These are phyloP conservation scores for Alternaria sp. DNA, from an alignment of 2,329 filamentous ascomycete species.

Conservation along the genomic window DNA sequence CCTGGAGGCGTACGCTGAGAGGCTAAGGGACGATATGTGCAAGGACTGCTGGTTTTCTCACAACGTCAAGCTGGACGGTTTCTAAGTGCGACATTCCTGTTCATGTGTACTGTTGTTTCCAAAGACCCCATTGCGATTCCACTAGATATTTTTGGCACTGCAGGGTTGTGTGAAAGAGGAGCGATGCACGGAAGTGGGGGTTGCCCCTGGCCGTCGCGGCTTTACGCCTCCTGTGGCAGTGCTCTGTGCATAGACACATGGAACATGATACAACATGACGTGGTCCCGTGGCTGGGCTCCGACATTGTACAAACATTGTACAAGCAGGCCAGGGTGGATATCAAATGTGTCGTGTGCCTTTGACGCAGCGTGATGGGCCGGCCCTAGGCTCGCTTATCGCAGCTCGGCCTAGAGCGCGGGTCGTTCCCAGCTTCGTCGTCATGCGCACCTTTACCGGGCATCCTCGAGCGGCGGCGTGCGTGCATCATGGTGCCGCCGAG, in stretches of 20 bases:
- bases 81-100: background rate
- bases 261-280: conserved; percentile 32
- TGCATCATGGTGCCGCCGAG: conserved; percentile 21
- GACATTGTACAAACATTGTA: background rate
- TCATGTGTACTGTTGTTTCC: background rate
- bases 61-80: conserved; percentile 21
- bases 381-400: conserved; percentile 31
- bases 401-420: conserved; percentile 20
- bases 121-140: background rate
- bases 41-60: conserved; percentile 36
- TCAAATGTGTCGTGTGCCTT: conserved; percentile 31
- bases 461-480: conserved; percentile 20
- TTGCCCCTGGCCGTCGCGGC: background rate
- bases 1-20: conserved; percentile 27
- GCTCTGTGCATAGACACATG: conserved; percentile 4
- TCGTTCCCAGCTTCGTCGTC: conserved; percentile 18
- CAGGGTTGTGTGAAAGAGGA: background rate
- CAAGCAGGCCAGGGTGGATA: conserved; percentile 15
- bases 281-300: conserved; percentile 32
- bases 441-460: conserved; percentile 24
- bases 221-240: conserved; percentile 23
- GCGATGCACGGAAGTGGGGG: background rate
- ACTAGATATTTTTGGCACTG: background rate
- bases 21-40: conserved; percentile 34
- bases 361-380: conserved; percentile 23